Conservation (phyloP, 208 protist genomes). For the Angomonas deanei region DNA sequence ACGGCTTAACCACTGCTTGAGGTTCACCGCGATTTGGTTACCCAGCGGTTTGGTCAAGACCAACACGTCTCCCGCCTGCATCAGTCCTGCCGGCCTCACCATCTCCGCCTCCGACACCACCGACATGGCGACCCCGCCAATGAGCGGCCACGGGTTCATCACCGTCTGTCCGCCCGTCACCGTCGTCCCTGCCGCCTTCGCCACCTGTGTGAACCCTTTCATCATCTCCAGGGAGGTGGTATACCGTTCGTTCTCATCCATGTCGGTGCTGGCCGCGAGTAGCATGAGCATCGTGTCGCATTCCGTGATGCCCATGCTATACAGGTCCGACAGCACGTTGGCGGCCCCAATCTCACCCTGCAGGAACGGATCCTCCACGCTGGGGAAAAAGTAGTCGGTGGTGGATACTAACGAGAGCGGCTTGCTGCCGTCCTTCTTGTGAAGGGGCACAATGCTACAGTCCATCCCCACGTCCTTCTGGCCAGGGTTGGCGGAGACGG, state of each 20-base stretch:
- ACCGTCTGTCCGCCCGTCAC: constrained; percentile 96
- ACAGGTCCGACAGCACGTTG: constrained; percentile 96
- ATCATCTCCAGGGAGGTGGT: constrained; percentile 89
- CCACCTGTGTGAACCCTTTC: constrained; percentile 89
- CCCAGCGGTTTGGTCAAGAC: constrained; percentile 96
- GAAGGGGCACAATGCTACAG: constrained; percentile 90
- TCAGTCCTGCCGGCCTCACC: constrained; percentile 73
- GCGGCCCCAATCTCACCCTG: constrained; percentile 94
- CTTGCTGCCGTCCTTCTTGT: constrained; percentile 29
- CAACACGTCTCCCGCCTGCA: constrained; percentile 84
- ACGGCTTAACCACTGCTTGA: constrained; percentile 88
- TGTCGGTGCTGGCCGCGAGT: constrained; percentile 89
- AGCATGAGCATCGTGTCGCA: constrained; percentile 96
- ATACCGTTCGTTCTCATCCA: constrained; percentile 80
- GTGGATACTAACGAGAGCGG: constrained; percentile 90
- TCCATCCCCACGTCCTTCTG: constrained; percentile 85
- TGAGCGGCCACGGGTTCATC: constrained; percentile 94
- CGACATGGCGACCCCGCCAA: constrained; percentile 91
- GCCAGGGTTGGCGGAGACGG: constrained; percentile 56
- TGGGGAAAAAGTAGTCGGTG: constrained; percentile 96
- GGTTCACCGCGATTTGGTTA: constrained; percentile 91
- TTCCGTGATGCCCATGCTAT: constrained; percentile 92
- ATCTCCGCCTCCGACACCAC: constrained; percentile 81
- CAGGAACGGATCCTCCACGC: constrained; percentile 94
- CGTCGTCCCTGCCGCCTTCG: constrained; percentile 53